Percentiles rank a stretch among this genome's conserved stretches.
phyloP scores from a whole-genome alignment of 176 grass and related monocot genomes.

The Microstegium vimineum region DNA sequence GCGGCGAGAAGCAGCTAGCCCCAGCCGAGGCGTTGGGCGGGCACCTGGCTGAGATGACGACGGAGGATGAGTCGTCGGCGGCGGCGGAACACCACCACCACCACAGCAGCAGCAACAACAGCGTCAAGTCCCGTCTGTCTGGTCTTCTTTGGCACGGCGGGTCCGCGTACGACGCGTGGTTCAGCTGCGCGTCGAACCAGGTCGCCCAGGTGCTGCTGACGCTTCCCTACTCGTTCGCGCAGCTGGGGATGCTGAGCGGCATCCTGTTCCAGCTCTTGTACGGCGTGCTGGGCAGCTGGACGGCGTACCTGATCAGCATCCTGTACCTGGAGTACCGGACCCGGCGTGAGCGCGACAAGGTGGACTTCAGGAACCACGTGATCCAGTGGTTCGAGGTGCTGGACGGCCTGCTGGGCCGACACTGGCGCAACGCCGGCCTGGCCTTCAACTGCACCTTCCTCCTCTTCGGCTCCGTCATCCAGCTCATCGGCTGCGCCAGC shows the following conservation, averaged over 20 bases:
- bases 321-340: constrained; percentile 96
- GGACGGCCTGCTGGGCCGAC: constrained; percentile 75
- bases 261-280: constrained; percentile 93
- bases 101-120: no score
- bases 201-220: constrained; percentile 91
- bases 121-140: constrained; percentile 41
- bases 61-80: not conserved
- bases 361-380: constrained; percentile 95
- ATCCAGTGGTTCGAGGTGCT: constrained; percentile 99
- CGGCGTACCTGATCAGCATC: constrained; percentile 94
- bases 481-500: constrained; percentile 93
- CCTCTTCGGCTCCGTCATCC: constrained; percentile 94
- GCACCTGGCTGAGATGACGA: constrained; percentile 36
- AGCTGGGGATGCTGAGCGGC: constrained; percentile 93
- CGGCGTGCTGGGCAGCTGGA: constrained; percentile 89
- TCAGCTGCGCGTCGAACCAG: constrained; percentile 98
- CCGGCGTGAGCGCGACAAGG: constrained; percentile 72
- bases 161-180: constrained; percentile 91
- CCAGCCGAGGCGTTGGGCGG: constrained; percentile 33
- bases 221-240: constrained; percentile 93
- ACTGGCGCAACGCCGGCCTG: constrained; percentile 85
- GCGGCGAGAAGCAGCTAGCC: constrained; percentile 56
- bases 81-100: no score
- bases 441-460: constrained; percentile 99
- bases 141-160: constrained; percentile 87